Base-by-base conservation (phyloP, 169 alveolate genomes). In the Plasmodium ovale region DNA sequence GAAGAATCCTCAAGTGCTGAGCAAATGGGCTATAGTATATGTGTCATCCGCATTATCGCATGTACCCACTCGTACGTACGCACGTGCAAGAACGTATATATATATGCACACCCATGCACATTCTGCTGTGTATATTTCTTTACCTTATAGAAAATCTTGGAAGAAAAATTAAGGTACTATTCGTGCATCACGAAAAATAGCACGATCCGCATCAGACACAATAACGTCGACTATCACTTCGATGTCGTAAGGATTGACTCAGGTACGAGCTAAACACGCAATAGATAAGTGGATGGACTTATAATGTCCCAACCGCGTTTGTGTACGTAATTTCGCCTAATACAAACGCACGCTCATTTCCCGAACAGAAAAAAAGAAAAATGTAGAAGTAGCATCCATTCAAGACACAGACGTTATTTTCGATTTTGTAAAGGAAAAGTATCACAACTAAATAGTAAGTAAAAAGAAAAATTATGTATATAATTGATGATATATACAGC, bases 381-480 rank as follows among this genome's bases (percentile, higher is more conserved):
- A 77, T 37, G 74, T 64, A 31, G 88, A 77, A 77, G 88, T 77
- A 7, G 88, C 88, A 14, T 77, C 88, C 33, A 77, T 77, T 7
- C 88, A 77, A 59, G 88, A 77, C 27, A 54, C 88, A 10, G 77
- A 77, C 10, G 88, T 77, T 2, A 62, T 77, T 27, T 77, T 77
- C 31, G 88, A 77, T 37, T 77, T 77, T 35, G 88, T 77, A n/a
- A 77, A 77, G 65, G 88, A 77, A 47, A 77, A 77, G 62, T 77
- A 77, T 67, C 42, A 70, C 49, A 70, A 27, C 12, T 70, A 42
- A 72, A 72, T n/a, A n/a, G n/a, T n/a, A n/a, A 35, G 53, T 5
- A 35, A 64, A 5, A 10, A 21, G 29, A 1, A n/a, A n/a, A n/a
- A n/a, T n/a, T n/a, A n/a, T n/a, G n/a, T n/a, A n/a, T n/a, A n/a